These are phyloP conservation scores for Stereocaulon alpinum DNA, from an alignment of 495 filamentous ascomycete species.

Conservation along the genomic window DNA sequence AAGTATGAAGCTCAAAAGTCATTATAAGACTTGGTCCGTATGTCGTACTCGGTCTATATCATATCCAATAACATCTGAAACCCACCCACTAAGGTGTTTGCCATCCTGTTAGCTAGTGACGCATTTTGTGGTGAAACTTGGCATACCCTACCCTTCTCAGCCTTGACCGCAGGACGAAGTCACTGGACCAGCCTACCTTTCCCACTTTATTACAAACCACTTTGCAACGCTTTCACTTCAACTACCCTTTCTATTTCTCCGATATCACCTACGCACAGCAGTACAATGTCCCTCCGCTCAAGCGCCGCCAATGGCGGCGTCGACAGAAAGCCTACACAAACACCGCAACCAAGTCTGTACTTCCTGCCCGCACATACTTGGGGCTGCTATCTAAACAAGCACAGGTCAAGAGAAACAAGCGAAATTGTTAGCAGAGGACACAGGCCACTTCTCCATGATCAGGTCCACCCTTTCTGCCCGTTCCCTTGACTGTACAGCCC, in stretches of 20 bases:
- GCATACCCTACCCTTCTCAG: not conserved
- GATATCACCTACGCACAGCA: not conserved
- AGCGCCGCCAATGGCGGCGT: slow-evolving; percentile 18
- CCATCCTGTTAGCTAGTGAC: not conserved
- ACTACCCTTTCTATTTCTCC: not conserved
- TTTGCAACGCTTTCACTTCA: not conserved
- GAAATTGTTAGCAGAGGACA: slow-evolving; percentile 61
- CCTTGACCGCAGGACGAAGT: not conserved
- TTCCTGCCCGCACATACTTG: not conserved
- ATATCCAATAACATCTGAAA: too few species aligned
- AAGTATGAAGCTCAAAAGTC: not conserved
- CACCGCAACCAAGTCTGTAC: slow-evolving; percentile 22
- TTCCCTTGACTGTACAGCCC: slow-evolving; percentile 16
- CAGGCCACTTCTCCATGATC: slow-evolving; percentile 70
- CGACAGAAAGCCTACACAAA: slow-evolving; percentile 10
- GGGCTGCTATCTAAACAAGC: not conserved
- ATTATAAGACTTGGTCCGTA: not conserved
- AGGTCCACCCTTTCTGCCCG: slow-evolving; percentile 35
- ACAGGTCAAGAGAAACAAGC: slow-evolving; percentile 77
- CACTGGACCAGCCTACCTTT: not conserved
- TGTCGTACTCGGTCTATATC: not conserved
- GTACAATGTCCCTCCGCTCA: slow-evolving; percentile 21
- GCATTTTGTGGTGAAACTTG: slow-evolving; percentile 1
- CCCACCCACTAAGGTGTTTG: not conserved
- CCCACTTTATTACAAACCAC: not conserved